Evolutionary conservation across 169 alveolate genomes (phyloP), one percentile per base, ranked within the genome.

Genomic region (Cryptosporidium parvum): DNA sequence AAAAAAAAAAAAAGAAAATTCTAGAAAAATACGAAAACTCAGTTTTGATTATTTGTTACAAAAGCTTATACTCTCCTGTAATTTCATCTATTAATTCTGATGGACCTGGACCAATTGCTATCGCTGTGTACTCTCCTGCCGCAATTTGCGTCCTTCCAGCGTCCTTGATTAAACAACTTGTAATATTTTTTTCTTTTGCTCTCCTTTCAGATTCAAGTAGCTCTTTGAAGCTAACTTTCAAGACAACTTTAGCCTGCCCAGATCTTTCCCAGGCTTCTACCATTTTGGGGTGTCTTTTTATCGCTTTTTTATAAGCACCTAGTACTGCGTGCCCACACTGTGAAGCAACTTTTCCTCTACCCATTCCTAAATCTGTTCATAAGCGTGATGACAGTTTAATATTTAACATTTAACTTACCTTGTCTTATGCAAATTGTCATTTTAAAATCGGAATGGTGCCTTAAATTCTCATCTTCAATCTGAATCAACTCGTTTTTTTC

Each of bases 91-190:
- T 84, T 73, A 86, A 67, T 56, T 86, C 86, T n/a, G 91, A 91
- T n/a, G 94, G 92, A 37, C 94, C 97, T 21, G 97, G 97, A 5
- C 97, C 97, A 23, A 95, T 91, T 10, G 96, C 97, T 33, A 93
- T 85, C 26, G 94, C 97, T 18, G 97, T 95, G 33, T 94, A 91
- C 33, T 96, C 93, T 23, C 95, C 95, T 12, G 96, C 93, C 0
- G 93, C 92, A 14, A 95, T 95, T 91, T 95, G 94, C 1, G 97
- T 95, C 23, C 92, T 68, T 23, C 97, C 97, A 18, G 97, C 97
- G 89, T 95, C 97, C 26, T 89, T 92, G 16, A 94, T 95, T 44
- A 94, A 39, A 75, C 93, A 94, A n/a, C 94, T 80, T 31, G 95
- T 91, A 58, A 94, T 42, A 45, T 92, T 85, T 29, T 68, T 70